A percentile compares a stretch with the other conserved stretches of the same genome.
Conservation (phyloP, 345 rosid species). For the Limnanthes douglasii region DNA sequence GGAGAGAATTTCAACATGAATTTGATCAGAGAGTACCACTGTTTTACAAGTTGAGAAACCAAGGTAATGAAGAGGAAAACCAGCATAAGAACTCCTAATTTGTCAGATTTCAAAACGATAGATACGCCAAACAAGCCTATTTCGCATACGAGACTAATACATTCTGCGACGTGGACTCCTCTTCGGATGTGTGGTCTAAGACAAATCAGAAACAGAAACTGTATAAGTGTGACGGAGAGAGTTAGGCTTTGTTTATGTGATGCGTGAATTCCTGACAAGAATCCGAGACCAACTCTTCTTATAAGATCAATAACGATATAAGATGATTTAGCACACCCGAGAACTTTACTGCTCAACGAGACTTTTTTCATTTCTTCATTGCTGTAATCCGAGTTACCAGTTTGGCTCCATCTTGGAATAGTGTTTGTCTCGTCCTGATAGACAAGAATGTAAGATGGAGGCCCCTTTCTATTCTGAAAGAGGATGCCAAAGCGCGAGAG, state of each 20-base stretch:
- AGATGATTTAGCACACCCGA: constrained; percentile 33
- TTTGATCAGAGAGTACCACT: constrained; percentile 26
- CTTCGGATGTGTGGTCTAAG: constrained; percentile 27
- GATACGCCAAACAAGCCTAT: constrained; percentile 20
- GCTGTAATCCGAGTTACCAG: constrained; percentile 35
- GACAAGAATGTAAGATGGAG: constrained; percentile 19
- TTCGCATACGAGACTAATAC: constrained; percentile 26
- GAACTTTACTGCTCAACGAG: constrained; percentile 7
- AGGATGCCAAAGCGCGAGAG: constrained; percentile 25
- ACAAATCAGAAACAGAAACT: constrained; percentile 18
- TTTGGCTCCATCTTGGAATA: constrained; percentile 19
- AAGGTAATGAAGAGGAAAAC: constrained; percentile 27
- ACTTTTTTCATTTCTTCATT: constrained; percentile 19
- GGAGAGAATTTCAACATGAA: constrained; percentile 17
- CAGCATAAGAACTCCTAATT: constrained; percentile 19
- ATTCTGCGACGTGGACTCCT: constrained; percentile 26
- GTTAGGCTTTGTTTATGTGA: constrained; percentile 15
- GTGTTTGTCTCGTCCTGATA: constrained; percentile 23
- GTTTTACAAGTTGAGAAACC: constrained; percentile 23
- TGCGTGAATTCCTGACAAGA: constrained; percentile 20
- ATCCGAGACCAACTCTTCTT: constrained; percentile 28
- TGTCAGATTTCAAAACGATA: constrained; percentile 9
- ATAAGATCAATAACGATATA: constrained; percentile 30
- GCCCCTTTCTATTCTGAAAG: constrained; percentile 32
- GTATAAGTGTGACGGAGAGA: constrained; percentile 20